Base-by-base conservation (phyloP, 352 stramenopile genomes). In the Globisporangium barbulae region DNA sequence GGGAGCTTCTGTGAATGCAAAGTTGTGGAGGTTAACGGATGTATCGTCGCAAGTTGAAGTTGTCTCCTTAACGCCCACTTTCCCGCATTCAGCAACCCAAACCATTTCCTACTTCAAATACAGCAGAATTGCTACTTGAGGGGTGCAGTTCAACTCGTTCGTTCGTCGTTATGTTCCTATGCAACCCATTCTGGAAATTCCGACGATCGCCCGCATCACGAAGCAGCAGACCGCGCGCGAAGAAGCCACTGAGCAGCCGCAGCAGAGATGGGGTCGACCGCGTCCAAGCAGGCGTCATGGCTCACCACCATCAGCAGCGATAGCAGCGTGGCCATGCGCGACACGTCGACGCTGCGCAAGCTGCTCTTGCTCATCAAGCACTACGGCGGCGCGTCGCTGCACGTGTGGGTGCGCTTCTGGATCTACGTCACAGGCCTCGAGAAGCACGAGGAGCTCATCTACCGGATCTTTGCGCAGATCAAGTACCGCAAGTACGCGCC, bases 341-440 rank as follows among this genome's bases (percentile, higher is more conserved):
- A 56, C 5, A 15, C 12, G 30, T 49, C 63, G 28, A 21, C 45
- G 33, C 47, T 59, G 53, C 19, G 64, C 62, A 25, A 64, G 45
- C 59, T 69, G 39, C 21, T 78, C 2, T 19, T 33, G 12, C 68
- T 72, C 28, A 28, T 74, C 1, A 55, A 31, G 19, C 61, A 73
- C 47, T 73, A 71, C 35, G 47, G 70, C 3, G 63, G 74, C 44
- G 61, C 69, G 48, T 70, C 81, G 22, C 7, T 89, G 45, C 68
- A 82, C 59, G 50, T 84, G 47, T 88, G 74, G 78, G n/a, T 81
- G 67, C 84, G 86, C 45, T 89, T 93, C 50, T 91, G 80, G 81
- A 78, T 95, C 71, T 93, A 88, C 67, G 69, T 83, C 48, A 93
- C 78, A 30, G 84, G 86, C 0, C 68, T 95, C 35, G 76, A 93